These are phyloP conservation scores for Lathyrus tuberosus DNA, from an alignment of 306 rosid genomes.

Conservation along the genomic window DNA sequence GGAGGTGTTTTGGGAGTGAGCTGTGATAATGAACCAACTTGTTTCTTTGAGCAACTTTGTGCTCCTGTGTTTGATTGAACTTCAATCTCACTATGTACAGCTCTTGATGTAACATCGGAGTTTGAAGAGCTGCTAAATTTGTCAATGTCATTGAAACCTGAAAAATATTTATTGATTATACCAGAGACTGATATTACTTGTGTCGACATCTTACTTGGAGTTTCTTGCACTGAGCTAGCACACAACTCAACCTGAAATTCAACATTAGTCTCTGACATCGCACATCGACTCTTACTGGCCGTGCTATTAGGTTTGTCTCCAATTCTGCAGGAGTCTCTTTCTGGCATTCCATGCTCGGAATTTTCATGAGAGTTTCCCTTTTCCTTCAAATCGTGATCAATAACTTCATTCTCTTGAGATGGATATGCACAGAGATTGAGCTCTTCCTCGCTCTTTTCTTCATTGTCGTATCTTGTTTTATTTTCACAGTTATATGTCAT, in stretches of 20 bases:
- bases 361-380: slow-evolving; percentile 26
- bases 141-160: slow-evolving; percentile 41
- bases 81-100: slow-evolving; percentile 39
- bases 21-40: slow-evolving; percentile 34
- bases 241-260: slow-evolving; percentile 36
- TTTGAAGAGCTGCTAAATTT: slow-evolving; percentile 45
- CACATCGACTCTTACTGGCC: slow-evolving; percentile 16
- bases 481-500: slow-evolving; percentile 29
- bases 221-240: slow-evolving; percentile 43
- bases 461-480: slow-evolving; percentile 36
- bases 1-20: slow-evolving; percentile 44
- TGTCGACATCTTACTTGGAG: slow-evolving; percentile 53
- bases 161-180: slow-evolving; percentile 63
- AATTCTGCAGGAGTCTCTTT: slow-evolving; percentile 26
- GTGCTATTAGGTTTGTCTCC: slow-evolving; percentile 22
- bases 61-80: slow-evolving; percentile 38
- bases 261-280: slow-evolving; percentile 39
- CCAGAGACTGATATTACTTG: slow-evolving; percentile 67
- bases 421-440: slow-evolving; percentile 9
- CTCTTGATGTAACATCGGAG: slow-evolving; percentile 51
- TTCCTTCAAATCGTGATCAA: slow-evolving; percentile 36
- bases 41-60: slow-evolving; percentile 32
- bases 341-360: slow-evolving; percentile 29
- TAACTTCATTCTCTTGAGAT: slow-evolving; percentile 33
- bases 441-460: slow-evolving; percentile 38